phyloP scores from a whole-genome alignment of 2,329 filamentous ascomycete species.

The Calonectria naviculata region DNA sequence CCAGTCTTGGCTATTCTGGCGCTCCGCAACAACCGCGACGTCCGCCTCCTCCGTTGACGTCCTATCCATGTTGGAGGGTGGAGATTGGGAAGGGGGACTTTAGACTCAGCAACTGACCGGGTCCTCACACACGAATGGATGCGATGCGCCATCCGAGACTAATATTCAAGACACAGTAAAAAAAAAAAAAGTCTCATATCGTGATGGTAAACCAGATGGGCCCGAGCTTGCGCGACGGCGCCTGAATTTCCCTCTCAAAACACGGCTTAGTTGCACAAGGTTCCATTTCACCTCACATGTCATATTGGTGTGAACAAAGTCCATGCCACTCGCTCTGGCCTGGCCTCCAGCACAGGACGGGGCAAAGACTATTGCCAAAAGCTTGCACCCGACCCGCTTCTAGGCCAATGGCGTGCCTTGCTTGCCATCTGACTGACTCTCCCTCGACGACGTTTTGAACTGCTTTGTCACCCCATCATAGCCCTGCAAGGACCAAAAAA shows the following conservation, averaged over 20 bases:
- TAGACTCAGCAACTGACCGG: conserved; percentile 19
- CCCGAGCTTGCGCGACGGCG: conserved; percentile 15
- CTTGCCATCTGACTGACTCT: conserved; percentile 26
- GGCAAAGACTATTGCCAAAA: conserved; percentile 37
- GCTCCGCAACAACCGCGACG: conserved; percentile 22
- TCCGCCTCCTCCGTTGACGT: conserved; percentile 23
- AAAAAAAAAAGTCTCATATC: conserved; percentile 18
- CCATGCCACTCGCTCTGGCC: conserved; percentile 27
- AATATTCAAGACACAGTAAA: conserved; percentile 27
- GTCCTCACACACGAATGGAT: conserved; percentile 28
- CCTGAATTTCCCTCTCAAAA: conserved; percentile 17
- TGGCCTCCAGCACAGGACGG: conserved; percentile 16
- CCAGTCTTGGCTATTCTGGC: conserved; percentile 12
- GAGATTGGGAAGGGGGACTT: conserved; percentile 21
- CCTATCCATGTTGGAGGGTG: conserved; percentile 22
- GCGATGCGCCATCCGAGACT: conserved; percentile 27
- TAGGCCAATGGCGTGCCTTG: conserved; percentile 23
- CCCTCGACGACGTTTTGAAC: conserved; percentile 1
- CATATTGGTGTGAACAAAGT: conserved; percentile 21
- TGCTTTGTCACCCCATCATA: conserved; percentile 19
- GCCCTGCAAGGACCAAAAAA: conserved; percentile 20
- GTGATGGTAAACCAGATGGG: conserved; percentile 17
- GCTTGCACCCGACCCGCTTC: conserved; percentile 24
- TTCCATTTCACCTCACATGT: conserved; percentile 24
- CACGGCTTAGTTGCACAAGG: conserved; percentile 30